phyloP scores from a whole-genome alignment of 345 rosid genomes.

The Gossypium longicalyx region DNA sequence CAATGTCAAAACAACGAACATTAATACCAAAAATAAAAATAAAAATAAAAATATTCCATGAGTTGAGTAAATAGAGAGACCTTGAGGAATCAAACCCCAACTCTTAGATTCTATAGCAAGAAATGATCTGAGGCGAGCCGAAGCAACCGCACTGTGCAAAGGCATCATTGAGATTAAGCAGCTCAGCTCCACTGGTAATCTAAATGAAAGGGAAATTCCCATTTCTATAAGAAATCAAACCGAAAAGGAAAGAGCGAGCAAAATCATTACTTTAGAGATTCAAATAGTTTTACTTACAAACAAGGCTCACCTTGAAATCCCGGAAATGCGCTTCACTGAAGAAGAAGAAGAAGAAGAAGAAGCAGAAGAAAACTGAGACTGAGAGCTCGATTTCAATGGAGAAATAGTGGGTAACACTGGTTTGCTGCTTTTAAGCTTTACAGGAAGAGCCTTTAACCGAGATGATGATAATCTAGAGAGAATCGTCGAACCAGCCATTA shows the following conservation, averaged over 20 bases:
- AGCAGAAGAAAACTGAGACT: constrained; percentile 13
- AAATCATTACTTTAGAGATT: not conserved
- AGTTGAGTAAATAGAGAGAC: constrained; percentile 10
- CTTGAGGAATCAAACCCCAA: constrained; percentile 38
- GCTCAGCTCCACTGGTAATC: constrained; percentile 38
- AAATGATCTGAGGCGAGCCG: constrained; percentile 28
- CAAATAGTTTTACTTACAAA: not conserved
- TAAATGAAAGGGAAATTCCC: not conserved
- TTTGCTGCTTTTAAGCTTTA: constrained; percentile 20
- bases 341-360: not conserved
- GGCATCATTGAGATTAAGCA: constrained; percentile 35
- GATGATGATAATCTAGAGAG: constrained; percentile 26
- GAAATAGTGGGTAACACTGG: constrained; percentile 18
- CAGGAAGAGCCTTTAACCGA: constrained; percentile 18
- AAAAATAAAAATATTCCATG: not conserved
- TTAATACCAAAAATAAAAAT: not conserved
- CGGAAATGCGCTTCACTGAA: constrained; percentile 24
- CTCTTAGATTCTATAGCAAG: constrained; percentile 25
- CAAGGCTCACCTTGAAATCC: constrained; percentile 22
- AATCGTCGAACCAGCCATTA: constrained; percentile 13
- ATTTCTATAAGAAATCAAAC: not conserved
- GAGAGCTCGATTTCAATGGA: constrained; percentile 22
- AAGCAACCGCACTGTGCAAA: constrained; percentile 31
- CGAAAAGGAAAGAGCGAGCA: not conserved
- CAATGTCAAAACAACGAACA: not conserved